phyloP scores from a whole-genome alignment of 768 basidiomycete species.

The Sutorius australiensis region DNA sequence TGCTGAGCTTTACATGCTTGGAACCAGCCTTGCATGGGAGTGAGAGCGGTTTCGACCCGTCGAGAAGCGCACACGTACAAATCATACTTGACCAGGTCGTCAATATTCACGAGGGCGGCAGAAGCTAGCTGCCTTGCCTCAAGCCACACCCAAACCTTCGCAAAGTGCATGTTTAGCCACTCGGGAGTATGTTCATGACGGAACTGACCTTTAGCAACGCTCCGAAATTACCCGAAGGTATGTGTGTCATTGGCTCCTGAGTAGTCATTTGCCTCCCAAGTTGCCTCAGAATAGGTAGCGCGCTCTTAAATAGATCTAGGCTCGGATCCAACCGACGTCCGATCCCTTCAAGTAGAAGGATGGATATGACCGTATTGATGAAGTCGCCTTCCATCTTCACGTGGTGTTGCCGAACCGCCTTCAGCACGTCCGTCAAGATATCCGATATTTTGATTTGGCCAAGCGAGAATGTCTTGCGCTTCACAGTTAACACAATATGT shows the following conservation, averaged over 20 bases:
- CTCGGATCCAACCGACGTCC: conserved; percentile 89
- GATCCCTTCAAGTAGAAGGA: conserved; percentile 91
- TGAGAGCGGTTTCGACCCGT: conserved; percentile 9
- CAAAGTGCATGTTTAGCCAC: conserved; percentile 2
- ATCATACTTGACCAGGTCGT: conserved; percentile 85
- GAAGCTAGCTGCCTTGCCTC: conserved; percentile 88
- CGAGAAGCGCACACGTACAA: conserved; percentile 51
- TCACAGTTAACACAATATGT: conserved; percentile 87
- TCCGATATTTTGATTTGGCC: conserved; percentile 97
- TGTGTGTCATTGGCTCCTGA: conserved; percentile 54
- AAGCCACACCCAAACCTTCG: conserved; percentile 86
- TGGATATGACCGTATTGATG: conserved; percentile 95
- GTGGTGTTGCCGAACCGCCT: conserved; percentile 82
- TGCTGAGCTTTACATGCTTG: conserved; percentile 37
- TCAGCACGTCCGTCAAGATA: conserved; percentile 84
- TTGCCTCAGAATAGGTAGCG: conserved; percentile 88
- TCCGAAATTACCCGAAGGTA: conserved; percentile 71
- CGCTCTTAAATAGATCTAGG: conserved; percentile 92
- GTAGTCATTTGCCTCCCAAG: conserved; percentile 89
- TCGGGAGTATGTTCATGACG: neutral
- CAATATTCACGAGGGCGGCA: conserved; percentile 72
- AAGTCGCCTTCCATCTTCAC: conserved; percentile 99
- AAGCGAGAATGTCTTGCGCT: conserved; percentile 94
- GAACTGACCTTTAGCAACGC: conserved; percentile 79
- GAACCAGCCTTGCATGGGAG: conserved; percentile 42